Evolutionary conservation across 2,329 filamentous ascomycete genomes (phyloP).

Genomic region (Aspergillus viridinutans): DNA sequence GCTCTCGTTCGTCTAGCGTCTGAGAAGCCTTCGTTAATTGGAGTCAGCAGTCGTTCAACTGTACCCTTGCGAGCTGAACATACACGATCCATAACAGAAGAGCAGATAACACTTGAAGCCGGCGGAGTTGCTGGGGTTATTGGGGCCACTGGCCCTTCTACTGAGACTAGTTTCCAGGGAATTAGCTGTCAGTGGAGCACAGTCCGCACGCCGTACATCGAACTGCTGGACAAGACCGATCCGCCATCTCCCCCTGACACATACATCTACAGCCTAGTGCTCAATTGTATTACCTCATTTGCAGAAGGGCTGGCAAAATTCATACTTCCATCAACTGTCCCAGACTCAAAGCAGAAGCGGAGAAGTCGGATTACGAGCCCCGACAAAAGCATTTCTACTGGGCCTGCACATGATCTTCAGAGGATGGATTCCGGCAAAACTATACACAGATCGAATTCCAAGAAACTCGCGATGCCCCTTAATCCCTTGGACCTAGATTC

Average conservation of each 20-base stretch:
- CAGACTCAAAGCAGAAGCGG: slow-evolving; percentile 58
- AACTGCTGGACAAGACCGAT: slow-evolving; percentile 89
- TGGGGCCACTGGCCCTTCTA: slow-evolving; percentile 62
- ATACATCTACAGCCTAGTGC: slow-evolving; percentile 83
- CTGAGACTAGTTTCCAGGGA: slow-evolving; percentile 63
- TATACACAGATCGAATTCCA: slow-evolving; percentile 19
- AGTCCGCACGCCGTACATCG: slow-evolving; percentile 80
- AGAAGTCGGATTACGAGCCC: slow-evolving; percentile 33
- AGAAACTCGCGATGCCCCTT: slow-evolving; percentile 51
- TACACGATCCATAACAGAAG: slow-evolving; percentile 57
- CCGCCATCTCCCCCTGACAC: slow-evolving; percentile 81
- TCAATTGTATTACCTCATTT: slow-evolving; percentile 83
- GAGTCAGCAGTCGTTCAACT: slow-evolving; percentile 82
- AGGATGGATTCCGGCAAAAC: slow-evolving; percentile 27
- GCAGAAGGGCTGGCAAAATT: slow-evolving; percentile 93
- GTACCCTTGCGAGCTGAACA: slow-evolving; percentile 63
- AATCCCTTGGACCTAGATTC: slow-evolving; percentile 76
- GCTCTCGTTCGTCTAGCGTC: slow-evolving; percentile 89
- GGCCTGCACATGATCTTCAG: slow-evolving; percentile 26
- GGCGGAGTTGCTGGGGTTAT: slow-evolving; percentile 86
- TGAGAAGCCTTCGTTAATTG: slow-evolving; percentile 84
- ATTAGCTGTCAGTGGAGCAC: slow-evolving; percentile 92
- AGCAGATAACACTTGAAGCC: slow-evolving; percentile 85
- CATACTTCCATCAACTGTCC: slow-evolving; percentile 83
- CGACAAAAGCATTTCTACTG: slow-evolving; percentile 35